Evolutionary conservation across 345 rosid genomes (phyloP).

Genomic region (Populus tremula): DNA sequence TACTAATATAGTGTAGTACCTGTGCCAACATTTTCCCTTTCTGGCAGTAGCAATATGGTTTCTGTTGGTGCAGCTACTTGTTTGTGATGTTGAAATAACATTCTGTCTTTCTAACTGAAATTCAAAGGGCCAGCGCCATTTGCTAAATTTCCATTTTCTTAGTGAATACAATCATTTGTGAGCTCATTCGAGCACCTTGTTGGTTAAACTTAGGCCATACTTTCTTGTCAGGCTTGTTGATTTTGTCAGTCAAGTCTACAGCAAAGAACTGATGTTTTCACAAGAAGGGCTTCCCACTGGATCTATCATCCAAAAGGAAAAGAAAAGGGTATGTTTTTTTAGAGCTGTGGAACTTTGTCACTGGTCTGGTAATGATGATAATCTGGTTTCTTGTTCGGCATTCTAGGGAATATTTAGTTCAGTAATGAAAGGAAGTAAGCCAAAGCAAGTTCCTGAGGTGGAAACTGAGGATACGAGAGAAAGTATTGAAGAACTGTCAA

Average conservation of each 20-base stretch:
- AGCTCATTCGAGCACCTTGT: neutral
- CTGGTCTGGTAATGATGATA: neutral
- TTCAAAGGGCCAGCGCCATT: neutral
- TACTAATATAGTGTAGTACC: neutral
- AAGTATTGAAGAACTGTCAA: constrained; percentile 58
- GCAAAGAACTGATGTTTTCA: constrained; percentile 36
- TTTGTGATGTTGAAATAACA: neutral
- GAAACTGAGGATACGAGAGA: constrained; percentile 67
- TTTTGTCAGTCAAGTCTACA: constrained; percentile 52
- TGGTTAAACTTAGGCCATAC: neutral
- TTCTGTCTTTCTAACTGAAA: neutral
- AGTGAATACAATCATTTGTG: neutral
- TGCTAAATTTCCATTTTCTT: neutral
- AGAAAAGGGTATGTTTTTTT: constrained; percentile 59
- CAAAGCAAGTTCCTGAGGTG: constrained; percentile 45
- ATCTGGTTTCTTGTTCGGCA: constrained; percentile 9
- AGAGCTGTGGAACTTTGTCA: neutral
- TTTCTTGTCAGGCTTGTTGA: constrained; percentile 50
- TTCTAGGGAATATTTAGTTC: constrained; percentile 79
- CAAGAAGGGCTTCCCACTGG: constrained; percentile 37
- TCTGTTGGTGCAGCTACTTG: neutral
- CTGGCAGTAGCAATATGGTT: neutral
- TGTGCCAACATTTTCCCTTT: neutral
- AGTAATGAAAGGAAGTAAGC: constrained; percentile 54
- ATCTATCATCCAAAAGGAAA: constrained; percentile 50